Conservation (phyloP, 2,329 filamentous ascomycete species). For the Amphichorda felina region DNA sequence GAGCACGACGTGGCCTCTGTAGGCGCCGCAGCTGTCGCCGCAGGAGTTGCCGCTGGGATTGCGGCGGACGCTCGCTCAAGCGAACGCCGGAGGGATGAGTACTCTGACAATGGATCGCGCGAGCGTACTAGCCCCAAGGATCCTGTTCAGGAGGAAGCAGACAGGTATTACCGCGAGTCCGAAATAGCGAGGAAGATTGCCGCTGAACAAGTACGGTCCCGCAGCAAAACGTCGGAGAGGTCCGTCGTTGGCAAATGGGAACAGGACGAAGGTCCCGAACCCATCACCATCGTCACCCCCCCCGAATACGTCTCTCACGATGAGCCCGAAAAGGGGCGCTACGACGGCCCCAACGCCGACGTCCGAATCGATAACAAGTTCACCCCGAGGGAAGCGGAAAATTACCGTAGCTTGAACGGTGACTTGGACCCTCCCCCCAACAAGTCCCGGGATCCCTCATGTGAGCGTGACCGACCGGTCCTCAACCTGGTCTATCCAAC, state of each 20-base stretch:
- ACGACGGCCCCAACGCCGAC: conserved; percentile 50
- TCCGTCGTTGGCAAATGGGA: conserved; percentile 47
- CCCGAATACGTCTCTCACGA: conserved; percentile 26
- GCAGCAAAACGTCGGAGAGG: conserved; percentile 35
- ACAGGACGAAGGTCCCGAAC: conserved; percentile 18
- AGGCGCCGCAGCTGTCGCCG: conserved; percentile 30
- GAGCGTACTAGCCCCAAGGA: conserved; percentile 20
- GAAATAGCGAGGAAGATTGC: conserved; percentile 40
- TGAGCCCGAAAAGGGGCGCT: conserved; percentile 31
- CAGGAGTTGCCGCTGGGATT: conserved; percentile 32
- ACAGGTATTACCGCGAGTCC: conserved; percentile 44
- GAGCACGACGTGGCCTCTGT: conserved; percentile 36
- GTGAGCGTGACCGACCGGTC: conserved; percentile 42
- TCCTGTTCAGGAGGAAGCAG: conserved; percentile 41
- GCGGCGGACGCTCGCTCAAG: conserved; percentile 25
- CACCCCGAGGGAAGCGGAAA: conserved; percentile 35
- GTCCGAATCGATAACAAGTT: conserved; percentile 49
- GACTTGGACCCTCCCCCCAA: conserved; percentile 20
- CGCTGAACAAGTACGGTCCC: conserved; percentile 40
- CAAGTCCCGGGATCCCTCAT: conserved; percentile 37
- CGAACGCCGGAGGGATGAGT: conserved; percentile 17
- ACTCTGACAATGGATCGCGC: conserved; percentile 18
- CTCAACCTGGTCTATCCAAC: conserved; percentile 52
- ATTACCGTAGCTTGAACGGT: conserved; percentile 16
- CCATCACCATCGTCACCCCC: conserved; percentile 39